phyloP scores from a whole-genome alignment of 176 grass and related monocot genomes.

The Oryza australiensis region DNA sequence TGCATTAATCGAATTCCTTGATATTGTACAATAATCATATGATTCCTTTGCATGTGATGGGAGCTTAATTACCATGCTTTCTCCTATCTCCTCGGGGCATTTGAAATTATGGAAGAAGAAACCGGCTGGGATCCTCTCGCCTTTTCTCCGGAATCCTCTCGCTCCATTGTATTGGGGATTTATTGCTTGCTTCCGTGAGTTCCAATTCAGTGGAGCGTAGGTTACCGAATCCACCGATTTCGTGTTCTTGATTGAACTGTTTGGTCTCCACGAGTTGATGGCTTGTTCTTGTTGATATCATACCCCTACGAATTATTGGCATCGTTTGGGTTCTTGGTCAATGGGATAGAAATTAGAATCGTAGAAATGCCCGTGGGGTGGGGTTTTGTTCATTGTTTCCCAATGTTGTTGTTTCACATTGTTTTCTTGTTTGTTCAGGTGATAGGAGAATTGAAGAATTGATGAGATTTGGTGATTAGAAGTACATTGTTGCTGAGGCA shows the following conservation, averaged over 20 bases:
- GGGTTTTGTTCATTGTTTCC: not conserved
- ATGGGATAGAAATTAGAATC: not conserved
- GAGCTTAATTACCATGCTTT: not conserved
- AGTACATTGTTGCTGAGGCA: not conserved
- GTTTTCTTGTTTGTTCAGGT: not conserved
- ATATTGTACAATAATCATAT: not conserved
- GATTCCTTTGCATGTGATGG: not conserved
- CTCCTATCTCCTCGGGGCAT: slow-evolving; percentile 49
- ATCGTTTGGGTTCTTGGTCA: not conserved
- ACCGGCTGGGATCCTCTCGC: slow-evolving; percentile 57
- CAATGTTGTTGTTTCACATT: not conserved
- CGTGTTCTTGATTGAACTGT: no score
- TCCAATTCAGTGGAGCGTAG: not conserved
- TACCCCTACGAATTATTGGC: not conserved
- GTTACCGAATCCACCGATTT: not conserved
- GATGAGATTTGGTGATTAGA: not conserved
- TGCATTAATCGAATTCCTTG: not conserved
- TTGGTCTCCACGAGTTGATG: no score
- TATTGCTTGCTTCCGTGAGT: not conserved
- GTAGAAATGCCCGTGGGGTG: not conserved
- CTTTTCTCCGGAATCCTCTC: not conserved
- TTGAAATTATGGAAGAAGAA: slow-evolving; percentile 99
- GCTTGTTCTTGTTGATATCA: not conserved
- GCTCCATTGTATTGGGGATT: not conserved
- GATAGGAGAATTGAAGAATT: not conserved